These are phyloP conservation scores for Debaryomyces coudertii DNA, from an alignment of 1,139 yeast species.

Conservation along the genomic window DNA sequence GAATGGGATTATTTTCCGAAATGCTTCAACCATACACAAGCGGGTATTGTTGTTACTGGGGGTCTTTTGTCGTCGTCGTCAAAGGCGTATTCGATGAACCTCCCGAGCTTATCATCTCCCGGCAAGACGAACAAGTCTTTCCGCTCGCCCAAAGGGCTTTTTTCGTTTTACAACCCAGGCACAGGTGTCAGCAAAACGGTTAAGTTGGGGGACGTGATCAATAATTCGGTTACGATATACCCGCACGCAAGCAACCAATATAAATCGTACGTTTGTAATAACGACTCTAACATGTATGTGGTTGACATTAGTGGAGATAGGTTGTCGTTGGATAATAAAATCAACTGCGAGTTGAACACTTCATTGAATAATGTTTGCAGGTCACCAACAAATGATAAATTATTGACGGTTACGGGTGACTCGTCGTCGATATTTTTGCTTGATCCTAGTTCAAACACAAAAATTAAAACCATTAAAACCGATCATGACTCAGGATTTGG, in stretches of 20 bases:
- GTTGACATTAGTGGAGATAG: conserved; percentile 59
- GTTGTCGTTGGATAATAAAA: conserved; percentile 33
- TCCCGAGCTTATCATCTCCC: conserved; percentile 25
- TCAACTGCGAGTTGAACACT: conserved; percentile 43
- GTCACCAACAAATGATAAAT: conserved; percentile 32
- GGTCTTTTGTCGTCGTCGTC: conserved; percentile 54
- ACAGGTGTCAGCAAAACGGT: conserved; percentile 52
- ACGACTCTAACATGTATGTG: conserved; percentile 71
- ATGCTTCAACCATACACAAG: conserved; percentile 60
- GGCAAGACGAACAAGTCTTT: conserved; percentile 15
- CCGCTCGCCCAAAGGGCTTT: conserved; percentile 56
- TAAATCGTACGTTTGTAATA: conserved; percentile 74
- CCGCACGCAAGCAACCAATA: conserved; percentile 42
- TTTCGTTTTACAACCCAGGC: conserved; percentile 57
- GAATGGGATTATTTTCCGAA: conserved; percentile 62
- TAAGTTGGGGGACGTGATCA: conserved; percentile 77
- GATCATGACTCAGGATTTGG: conserved; percentile 82
- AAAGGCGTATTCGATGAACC: conserved; percentile 30
- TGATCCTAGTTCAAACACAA: conserved; percentile 32
- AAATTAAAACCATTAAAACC: conserved; percentile 47
- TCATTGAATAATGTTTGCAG: conserved; percentile 45
- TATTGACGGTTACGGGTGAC: conserved; percentile 48
- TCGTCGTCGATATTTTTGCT: conserved; percentile 40
- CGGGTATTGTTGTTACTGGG: conserved; percentile 67
- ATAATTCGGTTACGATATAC: conserved; percentile 74